Evolutionary conservation across 495 filamentous ascomycete species (phyloP).

Genomic region (Podospora bellae-mahoneyi): DNA sequence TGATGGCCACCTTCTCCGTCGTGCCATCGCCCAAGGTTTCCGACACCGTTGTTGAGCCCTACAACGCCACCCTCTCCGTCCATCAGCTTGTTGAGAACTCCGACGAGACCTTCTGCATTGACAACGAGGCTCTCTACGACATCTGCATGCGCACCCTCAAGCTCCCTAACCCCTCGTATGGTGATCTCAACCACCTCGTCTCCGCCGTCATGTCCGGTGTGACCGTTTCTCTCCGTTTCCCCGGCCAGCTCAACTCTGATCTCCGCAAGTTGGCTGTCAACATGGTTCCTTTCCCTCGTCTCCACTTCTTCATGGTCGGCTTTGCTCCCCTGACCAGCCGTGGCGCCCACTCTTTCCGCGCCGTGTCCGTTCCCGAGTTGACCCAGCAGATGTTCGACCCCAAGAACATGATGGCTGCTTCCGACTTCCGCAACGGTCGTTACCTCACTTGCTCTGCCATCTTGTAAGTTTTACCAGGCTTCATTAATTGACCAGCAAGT

Average conservation of each 20-base stretch:
- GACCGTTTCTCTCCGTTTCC: conserved; percentile 98
- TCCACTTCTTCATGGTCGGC: conserved; percentile 99
- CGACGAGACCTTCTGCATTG: conserved; percentile 99
- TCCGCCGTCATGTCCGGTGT: conserved; percentile 99
- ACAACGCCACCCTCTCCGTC: conserved; percentile 98
- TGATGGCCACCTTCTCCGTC: conserved; percentile 99
- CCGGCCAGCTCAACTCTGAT: conserved; percentile 99
- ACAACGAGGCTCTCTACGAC: conserved; percentile 99
- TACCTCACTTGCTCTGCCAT: conserved; percentile 99
- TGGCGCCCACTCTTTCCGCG: conserved; percentile 92
- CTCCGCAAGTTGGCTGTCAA: conserved; percentile 99
- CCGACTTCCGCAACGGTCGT: conserved; percentile 98
- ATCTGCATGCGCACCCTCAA: conserved; percentile 99
- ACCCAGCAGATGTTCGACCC: conserved; percentile 99
- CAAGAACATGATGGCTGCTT: conserved; percentile 99
- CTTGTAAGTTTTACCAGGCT: conserved; percentile 53
- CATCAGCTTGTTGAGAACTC: conserved; percentile 99
- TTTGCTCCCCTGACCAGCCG: conserved; percentile 98
- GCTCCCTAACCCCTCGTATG: conserved; percentile 96
- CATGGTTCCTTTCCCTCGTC: conserved; percentile 99
- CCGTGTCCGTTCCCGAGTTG: conserved; percentile 94
- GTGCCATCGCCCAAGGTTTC: conserved; percentile 99
- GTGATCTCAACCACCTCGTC: conserved; percentile 98
- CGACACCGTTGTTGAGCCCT: conserved; percentile 99
- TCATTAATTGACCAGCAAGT: neutral